Base-by-base conservation (phyloP, 306 rosid species). In the Glycine latifolia region DNA sequence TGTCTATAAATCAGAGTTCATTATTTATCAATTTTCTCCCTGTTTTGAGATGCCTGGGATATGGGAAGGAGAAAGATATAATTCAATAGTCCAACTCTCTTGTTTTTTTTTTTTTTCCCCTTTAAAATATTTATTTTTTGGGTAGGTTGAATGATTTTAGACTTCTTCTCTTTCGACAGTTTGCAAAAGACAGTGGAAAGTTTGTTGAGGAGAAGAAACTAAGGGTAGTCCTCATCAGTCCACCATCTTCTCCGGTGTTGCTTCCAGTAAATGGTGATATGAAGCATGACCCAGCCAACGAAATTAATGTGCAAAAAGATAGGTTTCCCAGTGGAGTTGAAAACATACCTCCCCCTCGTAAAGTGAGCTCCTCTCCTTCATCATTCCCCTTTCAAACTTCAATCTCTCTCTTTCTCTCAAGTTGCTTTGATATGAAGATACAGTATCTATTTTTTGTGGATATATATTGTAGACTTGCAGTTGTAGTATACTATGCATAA, bases 141-240 rank as follows among this genome's bases (percentile, higher is more conserved):
- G 16, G 74, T 20, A 46, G 55, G 35, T 48, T 67, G 61, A 63
- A 54, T 59, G 79, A 79, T 67, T 83, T 67, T 43, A 67, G 48
- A 65, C 74, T 69, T 67, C 39, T 60, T 62, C 35, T 58, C 62
- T 75, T 77, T 81, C 54, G 48, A 59, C 91, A 95, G 99, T 95
- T 95, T 76, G 79, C 88, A 62, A 93, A 87, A 85, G 97, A 84
- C 54, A 82, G 89, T 72, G 94, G 91, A 50, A 91, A 83, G 71
- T 82, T 85, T 78, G 46, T 93, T 63, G 97, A 89, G 83, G 99
- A 93, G 89, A 93, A 81, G 94, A 95, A 92, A 86, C 80, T 95
- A 48, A 88, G 82, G 81, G 99, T 95, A 58, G 74, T 87, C 81
- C 94, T 95, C 39, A 74, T 84, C 66, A 89, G 85, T 79, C 88